phyloP scores from a whole-genome alignment of 106 monocot genomes.

The Platanthera zijinensis region DNA sequence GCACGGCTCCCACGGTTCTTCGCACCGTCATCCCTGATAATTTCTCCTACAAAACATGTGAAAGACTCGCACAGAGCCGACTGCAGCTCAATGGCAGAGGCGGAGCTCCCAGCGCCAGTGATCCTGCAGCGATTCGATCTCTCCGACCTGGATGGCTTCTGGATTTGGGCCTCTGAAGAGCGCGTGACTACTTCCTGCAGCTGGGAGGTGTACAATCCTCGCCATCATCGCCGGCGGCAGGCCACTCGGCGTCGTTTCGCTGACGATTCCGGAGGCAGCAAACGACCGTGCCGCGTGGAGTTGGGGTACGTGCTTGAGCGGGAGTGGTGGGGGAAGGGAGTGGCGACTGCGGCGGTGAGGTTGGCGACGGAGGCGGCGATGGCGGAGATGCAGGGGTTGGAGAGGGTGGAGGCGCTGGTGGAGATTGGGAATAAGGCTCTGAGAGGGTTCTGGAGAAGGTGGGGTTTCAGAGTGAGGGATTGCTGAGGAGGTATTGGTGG shows the following conservation, averaged over 20 bases:
- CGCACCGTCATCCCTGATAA: too few relatives aligned
- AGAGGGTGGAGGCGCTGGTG: constrained; percentile 35
- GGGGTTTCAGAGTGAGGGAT: constrained; percentile 21
- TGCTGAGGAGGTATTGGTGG: constrained; percentile 20
- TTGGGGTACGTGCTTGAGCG: constrained; percentile 22
- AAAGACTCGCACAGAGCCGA: background rate
- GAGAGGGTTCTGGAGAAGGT: constrained; percentile 38
- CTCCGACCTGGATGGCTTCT: constrained; percentile 43
- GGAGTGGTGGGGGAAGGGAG: constrained; percentile 32
- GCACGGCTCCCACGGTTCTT: too few relatives aligned
- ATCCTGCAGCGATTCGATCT: constrained; percentile 45
- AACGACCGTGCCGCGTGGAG: constrained; percentile 15
- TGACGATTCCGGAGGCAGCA: too few relatives aligned
- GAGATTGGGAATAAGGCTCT: constrained; percentile 21
- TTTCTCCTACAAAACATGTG: background rate
- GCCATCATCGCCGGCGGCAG: constrained; percentile 44
- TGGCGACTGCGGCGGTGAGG: constrained; percentile 18
- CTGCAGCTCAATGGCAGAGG: background rate
- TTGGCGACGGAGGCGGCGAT: constrained; percentile 9
- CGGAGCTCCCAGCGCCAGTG: constrained; percentile 8
- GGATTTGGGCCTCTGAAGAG: constrained; percentile 68
- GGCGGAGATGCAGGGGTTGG: too few relatives aligned
- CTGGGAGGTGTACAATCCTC: constrained; percentile 48
- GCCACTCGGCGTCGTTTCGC: constrained; percentile 47
- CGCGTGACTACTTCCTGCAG: constrained; percentile 31